phyloP scores from a whole-genome alignment of 2,329 filamentous ascomycete genomes.

The Curvularia sp. region DNA sequence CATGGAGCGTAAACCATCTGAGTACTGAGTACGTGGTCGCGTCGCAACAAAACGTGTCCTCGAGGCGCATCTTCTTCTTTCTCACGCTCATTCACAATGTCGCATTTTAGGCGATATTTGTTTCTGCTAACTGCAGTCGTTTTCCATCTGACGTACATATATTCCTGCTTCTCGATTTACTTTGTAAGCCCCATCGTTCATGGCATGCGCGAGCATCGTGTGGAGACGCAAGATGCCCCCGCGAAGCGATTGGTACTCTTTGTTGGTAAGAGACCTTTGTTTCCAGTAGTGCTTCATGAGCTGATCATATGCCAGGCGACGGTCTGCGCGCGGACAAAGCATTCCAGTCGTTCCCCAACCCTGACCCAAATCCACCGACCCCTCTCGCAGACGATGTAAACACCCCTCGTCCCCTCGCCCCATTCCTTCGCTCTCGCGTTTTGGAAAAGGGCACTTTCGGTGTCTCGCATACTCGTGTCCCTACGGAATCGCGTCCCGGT shows the following conservation, averaged over 20 bases:
- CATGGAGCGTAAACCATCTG: slow-evolving; percentile 33
- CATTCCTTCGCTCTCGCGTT: slow-evolving; percentile 88
- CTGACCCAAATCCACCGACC: slow-evolving; percentile 68
- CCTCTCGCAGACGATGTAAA: slow-evolving; percentile 65
- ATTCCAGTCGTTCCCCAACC: slow-evolving; percentile 91
- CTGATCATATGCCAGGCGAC: slow-evolving; percentile 66
- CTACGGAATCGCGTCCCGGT: slow-evolving; percentile 93
- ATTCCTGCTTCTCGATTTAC: slow-evolving; percentile 85
- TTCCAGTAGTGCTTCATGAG: background rate
- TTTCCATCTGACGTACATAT: slow-evolving; percentile 93
- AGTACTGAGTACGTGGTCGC: slow-evolving; percentile 33
- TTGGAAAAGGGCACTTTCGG: slow-evolving; percentile 93
- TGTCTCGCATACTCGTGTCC: slow-evolving; percentile 94
- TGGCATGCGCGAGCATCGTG: slow-evolving; percentile 84
- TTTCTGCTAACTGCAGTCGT: slow-evolving; percentile 88
- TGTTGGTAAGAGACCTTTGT: slow-evolving; percentile 68
- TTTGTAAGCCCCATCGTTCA: slow-evolving; percentile 97
- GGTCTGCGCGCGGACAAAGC: slow-evolving; percentile 97
- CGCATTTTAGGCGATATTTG: slow-evolving; percentile 72
- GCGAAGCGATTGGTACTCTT: slow-evolving; percentile 91
- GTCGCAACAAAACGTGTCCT: slow-evolving; percentile 32
- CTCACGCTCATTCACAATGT: slow-evolving; percentile 48
- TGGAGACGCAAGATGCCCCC: slow-evolving; percentile 76
- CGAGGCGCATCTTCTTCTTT: slow-evolving; percentile 38
- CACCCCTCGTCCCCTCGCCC: slow-evolving; percentile 81